Conservation (phyloP, 768 basidiomycete genomes). For the Pleurotus djamor region DNA sequence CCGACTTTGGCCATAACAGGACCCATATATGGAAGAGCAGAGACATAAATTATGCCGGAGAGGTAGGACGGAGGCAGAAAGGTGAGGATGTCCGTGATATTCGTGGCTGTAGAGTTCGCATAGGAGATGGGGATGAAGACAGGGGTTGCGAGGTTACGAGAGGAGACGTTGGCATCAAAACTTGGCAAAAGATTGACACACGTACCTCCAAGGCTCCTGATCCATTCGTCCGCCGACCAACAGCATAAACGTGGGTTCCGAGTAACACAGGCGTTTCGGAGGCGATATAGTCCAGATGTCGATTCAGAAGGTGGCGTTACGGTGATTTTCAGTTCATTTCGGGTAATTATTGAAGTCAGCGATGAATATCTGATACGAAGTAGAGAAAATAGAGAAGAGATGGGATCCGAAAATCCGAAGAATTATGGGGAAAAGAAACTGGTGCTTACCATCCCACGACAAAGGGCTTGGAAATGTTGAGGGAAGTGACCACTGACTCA, state of each 20-base stretch:
- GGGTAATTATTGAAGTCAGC: background rate
- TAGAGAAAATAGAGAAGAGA: background rate
- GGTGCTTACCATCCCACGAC: slow-evolving; percentile 30
- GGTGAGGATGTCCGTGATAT: slow-evolving; percentile 22
- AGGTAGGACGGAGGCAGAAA: slow-evolving; percentile 21
- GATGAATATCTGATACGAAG: background rate
- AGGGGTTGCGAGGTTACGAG: background rate
- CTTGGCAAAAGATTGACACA: background rate
- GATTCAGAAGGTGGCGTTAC: background rate
- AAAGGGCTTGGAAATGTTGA: slow-evolving; percentile 23
- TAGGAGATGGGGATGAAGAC: background rate
- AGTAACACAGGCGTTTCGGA: background rate
- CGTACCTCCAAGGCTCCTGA: slow-evolving; percentile 24
- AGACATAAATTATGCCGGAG: slow-evolving; percentile 22
- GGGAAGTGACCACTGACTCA: slow-evolving; percentile 19
- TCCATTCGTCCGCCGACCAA: background rate
- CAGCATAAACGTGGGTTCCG: background rate
- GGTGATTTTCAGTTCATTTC: background rate
- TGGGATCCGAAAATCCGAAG: background rate
- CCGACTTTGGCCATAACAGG: slow-evolving; percentile 16
- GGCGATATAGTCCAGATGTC: background rate
- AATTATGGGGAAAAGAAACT: background rate
- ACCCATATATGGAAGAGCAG: slow-evolving; percentile 23
- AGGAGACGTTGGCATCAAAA: background rate
- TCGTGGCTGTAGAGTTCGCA: slow-evolving; percentile 12